Percentiles rank a stretch among this genome's conserved stretches.
Evolutionary conservation across 192 early-diverging fungal genomes (phyloP).

Genomic region (Backusella sp.): DNA sequence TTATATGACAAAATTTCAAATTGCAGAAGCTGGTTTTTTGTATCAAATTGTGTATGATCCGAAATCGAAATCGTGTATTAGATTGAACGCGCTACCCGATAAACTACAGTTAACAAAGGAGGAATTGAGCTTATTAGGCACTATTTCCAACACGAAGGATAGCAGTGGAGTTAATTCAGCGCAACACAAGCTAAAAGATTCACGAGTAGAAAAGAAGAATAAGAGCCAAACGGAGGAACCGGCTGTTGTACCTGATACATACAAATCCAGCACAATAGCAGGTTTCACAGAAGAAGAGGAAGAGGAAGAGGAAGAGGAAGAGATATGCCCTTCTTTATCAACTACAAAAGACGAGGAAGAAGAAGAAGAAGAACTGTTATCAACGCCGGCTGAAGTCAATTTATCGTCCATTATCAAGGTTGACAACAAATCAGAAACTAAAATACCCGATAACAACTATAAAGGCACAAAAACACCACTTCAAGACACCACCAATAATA

Average conservation of each 20-base stretch:
- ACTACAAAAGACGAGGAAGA: not conserved
- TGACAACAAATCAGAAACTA: not conserved
- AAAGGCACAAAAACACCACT: not conserved
- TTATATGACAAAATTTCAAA: conserved; percentile 69
- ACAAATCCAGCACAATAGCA: not conserved
- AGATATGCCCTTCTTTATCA: conserved; percentile 5
- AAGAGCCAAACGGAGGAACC: not conserved
- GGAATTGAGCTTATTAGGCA: not conserved
- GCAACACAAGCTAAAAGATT: not conserved
- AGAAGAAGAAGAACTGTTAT: not conserved
- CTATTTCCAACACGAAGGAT: not conserved
- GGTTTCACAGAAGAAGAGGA: not conserved
- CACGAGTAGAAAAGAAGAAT: not conserved
- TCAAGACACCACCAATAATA: not conserved
- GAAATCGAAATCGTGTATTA: conserved; percentile 40
- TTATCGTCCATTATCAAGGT: not conserved
- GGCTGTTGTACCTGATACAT: not conserved
- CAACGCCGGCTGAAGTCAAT: not conserved
- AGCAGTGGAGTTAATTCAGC: not conserved
- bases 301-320: not conserved
- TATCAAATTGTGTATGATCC: conserved; percentile 92
- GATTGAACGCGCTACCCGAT: conserved; percentile 52
- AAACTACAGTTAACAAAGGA: not conserved
- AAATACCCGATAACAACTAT: not conserved
- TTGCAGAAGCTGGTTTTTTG: conserved; percentile 85